Evolutionary conservation across 129 eudicot species (phyloP), one percentile per base, ranked within the genome.

Genomic region (Solidago caesia): DNA sequence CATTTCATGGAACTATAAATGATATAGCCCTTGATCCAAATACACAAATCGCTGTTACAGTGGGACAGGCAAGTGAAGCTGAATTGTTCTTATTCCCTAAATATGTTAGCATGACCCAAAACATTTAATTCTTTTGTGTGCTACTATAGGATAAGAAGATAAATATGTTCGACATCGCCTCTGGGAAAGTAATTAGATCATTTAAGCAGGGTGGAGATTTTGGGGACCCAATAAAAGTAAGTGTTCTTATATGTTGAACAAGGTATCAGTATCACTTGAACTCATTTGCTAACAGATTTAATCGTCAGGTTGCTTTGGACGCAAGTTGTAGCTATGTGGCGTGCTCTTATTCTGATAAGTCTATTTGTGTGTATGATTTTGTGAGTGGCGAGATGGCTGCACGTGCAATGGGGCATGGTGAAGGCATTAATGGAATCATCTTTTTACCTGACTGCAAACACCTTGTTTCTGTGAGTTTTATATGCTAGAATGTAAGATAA

Each of bases 401-500:
- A 58, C 86, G 78, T 66, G 90, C 87, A 75, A 76, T 66, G 44
- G 96, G 96, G 41, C 96, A 87, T 56, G 78, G 86, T 75, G 92
- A 82, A 46, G 79, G 79, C 73, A 76, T 87, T 44, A 89, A 88
- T 13, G 96, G 92, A 29, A 68, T 86, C 61, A 67, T 81, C 71
- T 82, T 89, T 77, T 83, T 89, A 84, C 86, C 92, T 56, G 92
- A 89, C 84, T 87, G 89, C 89, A 83, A 82, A 85, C 96, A 89
- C 70, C 44, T 89, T 26, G 85, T 81, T 73, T 87, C 96, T 62
- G 96, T 89, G 81, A 89, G 91, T 84, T 63, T 62, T 75, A 51
- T 12, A 51, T 70, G 41, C 42, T 64, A 14, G 46, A 41, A 39
- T 12, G 27, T 41, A n/a, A 70, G 5, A 56, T 68, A 67, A 26